Evolutionary conservation across 805 yeast species (phyloP).

Genomic region (Zygoascus bituminiphila): DNA sequence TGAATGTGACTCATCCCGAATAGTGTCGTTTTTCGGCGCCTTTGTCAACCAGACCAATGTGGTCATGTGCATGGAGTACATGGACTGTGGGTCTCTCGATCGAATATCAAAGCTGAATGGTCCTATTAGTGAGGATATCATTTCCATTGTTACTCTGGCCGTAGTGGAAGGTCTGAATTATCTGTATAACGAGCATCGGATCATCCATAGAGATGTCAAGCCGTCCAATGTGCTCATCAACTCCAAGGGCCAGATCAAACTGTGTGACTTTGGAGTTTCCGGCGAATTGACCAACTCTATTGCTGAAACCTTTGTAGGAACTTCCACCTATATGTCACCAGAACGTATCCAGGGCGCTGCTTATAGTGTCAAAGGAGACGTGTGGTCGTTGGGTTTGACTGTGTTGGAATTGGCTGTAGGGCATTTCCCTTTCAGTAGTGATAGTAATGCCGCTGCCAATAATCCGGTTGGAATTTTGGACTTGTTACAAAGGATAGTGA

Average conservation of each 20-base stretch:
- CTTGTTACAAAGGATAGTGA: constrained; percentile 82
- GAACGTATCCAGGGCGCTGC: constrained; percentile 93
- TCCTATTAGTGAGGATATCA: constrained; percentile 56
- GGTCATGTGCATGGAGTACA: constrained; percentile 89
- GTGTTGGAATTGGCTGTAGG: constrained; percentile 85
- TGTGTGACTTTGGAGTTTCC: constrained; percentile 96
- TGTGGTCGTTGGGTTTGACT: constrained; percentile 94
- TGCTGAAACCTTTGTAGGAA: constrained; percentile 97
- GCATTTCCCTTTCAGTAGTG: constrained; percentile 51
- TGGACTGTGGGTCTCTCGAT: constrained; percentile 91
- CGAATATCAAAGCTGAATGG: constrained; percentile 57
- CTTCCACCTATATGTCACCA: constrained; percentile 96
- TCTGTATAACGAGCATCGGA: constrained; percentile 72
- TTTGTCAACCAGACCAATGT: constrained; percentile 63
- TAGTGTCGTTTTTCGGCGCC: constrained; percentile 88
- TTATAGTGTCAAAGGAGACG: constrained; percentile 91
- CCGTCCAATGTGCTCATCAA: constrained; percentile 90
- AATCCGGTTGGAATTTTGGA: constrained; percentile 72
- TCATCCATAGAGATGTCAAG: constrained; percentile 92
- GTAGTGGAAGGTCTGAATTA: constrained; percentile 77
- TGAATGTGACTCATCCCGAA: constrained; percentile 72
- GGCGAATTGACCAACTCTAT: constrained; percentile 87
- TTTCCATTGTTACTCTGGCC: constrained; percentile 65
- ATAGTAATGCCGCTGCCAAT: constrained; percentile 15
- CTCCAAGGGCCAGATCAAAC: constrained; percentile 76